phyloP scores from a whole-genome alignment of 2,329 filamentous ascomycete species.

The Colletotrichum graminicola region DNA sequence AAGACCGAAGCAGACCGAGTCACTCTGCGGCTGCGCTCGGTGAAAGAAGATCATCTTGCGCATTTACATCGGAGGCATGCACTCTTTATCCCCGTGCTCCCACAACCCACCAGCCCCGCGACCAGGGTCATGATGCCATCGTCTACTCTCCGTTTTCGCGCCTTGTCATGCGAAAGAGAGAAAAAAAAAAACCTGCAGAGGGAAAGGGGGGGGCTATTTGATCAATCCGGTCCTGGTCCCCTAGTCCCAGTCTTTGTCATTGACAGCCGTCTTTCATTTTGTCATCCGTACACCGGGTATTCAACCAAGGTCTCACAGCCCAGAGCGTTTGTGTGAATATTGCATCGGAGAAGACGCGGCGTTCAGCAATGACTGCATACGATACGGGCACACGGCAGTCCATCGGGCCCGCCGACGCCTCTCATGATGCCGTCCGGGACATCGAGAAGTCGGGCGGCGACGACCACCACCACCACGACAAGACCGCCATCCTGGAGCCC shows the following conservation, averaged over 20 bases:
- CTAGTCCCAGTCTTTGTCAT: not conserved
- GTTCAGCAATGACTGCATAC: conserved; percentile 34
- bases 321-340: not conserved
- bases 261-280: not conserved
- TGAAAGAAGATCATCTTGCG: not conserved
- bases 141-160: conserved; percentile 33
- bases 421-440: conserved; percentile 25
- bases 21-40: not conserved
- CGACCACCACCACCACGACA: conserved; percentile 23
- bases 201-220: conserved; percentile 5
- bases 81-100: no score
- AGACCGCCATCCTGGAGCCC: conserved; percentile 38
- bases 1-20: conserved; percentile 19
- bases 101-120: conserved; percentile 24
- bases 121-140: conserved; percentile 35
- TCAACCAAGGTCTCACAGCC: not conserved
- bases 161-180: not conserved
- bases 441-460: conserved; percentile 21
- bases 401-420: conserved; percentile 25
- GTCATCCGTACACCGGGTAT: no score
- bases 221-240: conserved; percentile 15
- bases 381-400: conserved; percentile 23
- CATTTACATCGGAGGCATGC: not conserved
- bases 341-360: not conserved
- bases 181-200: conserved; percentile 14